Base-by-base conservation (phyloP, 2,329 filamentous ascomycete species). In the Immersiporthe knoxdaviesiana region DNA sequence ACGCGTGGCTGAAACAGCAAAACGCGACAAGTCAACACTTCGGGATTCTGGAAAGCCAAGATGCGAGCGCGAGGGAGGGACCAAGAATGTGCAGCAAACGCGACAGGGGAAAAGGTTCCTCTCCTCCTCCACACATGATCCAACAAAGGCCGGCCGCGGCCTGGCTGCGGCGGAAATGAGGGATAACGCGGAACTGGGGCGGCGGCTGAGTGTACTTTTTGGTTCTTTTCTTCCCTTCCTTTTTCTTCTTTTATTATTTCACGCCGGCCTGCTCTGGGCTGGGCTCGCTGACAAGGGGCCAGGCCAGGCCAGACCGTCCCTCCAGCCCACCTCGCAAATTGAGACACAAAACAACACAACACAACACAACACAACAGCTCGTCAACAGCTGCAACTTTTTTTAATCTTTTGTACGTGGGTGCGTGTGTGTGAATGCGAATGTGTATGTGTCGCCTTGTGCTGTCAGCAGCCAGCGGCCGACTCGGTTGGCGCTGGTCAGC, bases 221-320 rank as follows among this genome's bases (percentile, higher is more conserved):
- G n/a, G 35, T 35, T 35, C 8, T 35, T 35, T 35, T 35, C 8
- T 35, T 8, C 35, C 8, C 35, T 35, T 35, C 4, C 21, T 41
- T 14, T 41, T 35, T 47, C 7, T 47, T 47, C 4, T 47, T 47
- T 47, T 47, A 47, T 47, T 47, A 10, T 47, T n/a, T n/a, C 10
- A n/a, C 30, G 58, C 37, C 16, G 59, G 59, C 39, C 39, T 27
- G 39, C 11, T 21, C 12, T 47, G 41, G 41, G 61, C n/a, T 32
- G 44, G n/a, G 44, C 41, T 47, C 44, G 41, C 62, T 63, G 62
- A 52, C 44, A 27, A 16, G 62, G 50, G 30, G 18, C 60, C 60
- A 56, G 52, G 52, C 52, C 59, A 39, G 35, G 44, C 41, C 27
- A 32, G 62, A 39, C 30, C 62, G 21, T 50, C 10, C 37, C 14